Base-by-base conservation (phyloP, 306 rosid genomes). In the Biancaea sappan region DNA sequence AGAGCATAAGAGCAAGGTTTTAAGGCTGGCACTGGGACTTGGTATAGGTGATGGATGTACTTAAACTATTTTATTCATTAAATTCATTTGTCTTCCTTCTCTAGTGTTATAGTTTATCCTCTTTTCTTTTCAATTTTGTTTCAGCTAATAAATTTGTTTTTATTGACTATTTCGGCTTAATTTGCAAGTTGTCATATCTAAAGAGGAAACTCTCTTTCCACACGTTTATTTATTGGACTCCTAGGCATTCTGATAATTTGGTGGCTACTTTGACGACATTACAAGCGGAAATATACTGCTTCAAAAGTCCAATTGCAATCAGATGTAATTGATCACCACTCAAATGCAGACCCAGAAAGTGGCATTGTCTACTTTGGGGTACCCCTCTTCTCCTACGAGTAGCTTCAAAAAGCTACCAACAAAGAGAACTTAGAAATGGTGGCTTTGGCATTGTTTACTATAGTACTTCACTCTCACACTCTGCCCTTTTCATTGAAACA, bases 391-490 rank as follows among this genome's bases (percentile, higher is more conserved):
- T 73, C 85, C 35, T 77, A 84, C 61, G 50, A 58, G 48, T 82
- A 80, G 69, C 93, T 92, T 16, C 44, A 75, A 51, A 75, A 83
- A 77, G 96, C 97, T 14, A 92, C 96, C 7, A 76, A 86, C 65
- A 82, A 86, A 86, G 15, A 38, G 84, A 87, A 62, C 85, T 92
- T 32, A 93, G 96, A 75, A 84, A 81, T 63, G 87, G 87, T 68
- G 87, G 84, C 72, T 84, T 84, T 73, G 87, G 84, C 14, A 69
- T 66, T 10, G 84, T 84, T 46, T 84, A 84, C 72, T 77, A 84
- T 6, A 82, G 84, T 84, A 77, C 51, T 19, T 25, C 46, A 34
- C 35, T 9, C n/a, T 11, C 34, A 25, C 11, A 35, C 11, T 9
- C 16, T 43, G n/a, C 32, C 5, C 10, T 53, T 18, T 53, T 6